Conservation (phyloP, 163 green algal genomes). For the Trebouxiophyceae sp. region DNA sequence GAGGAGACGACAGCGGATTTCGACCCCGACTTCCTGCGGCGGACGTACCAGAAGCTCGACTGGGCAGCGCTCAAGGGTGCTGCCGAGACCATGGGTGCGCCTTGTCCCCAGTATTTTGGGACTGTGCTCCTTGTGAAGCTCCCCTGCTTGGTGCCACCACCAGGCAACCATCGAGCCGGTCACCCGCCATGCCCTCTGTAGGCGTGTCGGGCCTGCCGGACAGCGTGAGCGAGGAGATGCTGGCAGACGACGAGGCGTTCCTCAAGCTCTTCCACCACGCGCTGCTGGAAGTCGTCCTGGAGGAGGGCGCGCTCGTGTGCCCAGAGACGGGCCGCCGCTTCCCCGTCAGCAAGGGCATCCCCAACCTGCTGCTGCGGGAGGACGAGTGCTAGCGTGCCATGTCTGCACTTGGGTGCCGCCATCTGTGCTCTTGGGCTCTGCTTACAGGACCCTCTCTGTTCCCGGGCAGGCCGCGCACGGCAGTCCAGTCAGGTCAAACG, state of each 20-base stretch:
- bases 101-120: too few relatives aligned
- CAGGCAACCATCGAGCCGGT: too few relatives aligned
- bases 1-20: constrained; percentile 79
- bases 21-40: constrained; percentile 84
- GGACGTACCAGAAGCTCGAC: constrained; percentile 85
- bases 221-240: constrained; percentile 36
- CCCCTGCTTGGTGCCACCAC: too few relatives aligned
- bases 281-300: constrained; percentile 84
- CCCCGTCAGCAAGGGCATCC: constrained; percentile 81
- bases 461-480: too few relatives aligned
- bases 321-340: constrained; percentile 88
- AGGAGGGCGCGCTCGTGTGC: constrained; percentile 86
- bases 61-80: constrained; percentile 75
- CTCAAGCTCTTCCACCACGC: constrained; percentile 85
- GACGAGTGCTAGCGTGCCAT: constrained; percentile 56
- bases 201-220: constrained; percentile 51
- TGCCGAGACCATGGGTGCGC: constrained; percentile 58
- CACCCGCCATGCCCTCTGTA: too few relatives aligned
- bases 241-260: constrained; percentile 74
- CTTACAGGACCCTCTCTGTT: too few relatives aligned
- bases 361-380: constrained; percentile 94
- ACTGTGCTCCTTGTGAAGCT: too few relatives aligned
- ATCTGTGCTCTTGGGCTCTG: background rate
- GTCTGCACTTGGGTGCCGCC: background rate
- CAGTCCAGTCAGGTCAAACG: too few relatives aligned